phyloP scores from a whole-genome alignment of 208 protist species.

The Blastocrithidia nonstop region DNA sequence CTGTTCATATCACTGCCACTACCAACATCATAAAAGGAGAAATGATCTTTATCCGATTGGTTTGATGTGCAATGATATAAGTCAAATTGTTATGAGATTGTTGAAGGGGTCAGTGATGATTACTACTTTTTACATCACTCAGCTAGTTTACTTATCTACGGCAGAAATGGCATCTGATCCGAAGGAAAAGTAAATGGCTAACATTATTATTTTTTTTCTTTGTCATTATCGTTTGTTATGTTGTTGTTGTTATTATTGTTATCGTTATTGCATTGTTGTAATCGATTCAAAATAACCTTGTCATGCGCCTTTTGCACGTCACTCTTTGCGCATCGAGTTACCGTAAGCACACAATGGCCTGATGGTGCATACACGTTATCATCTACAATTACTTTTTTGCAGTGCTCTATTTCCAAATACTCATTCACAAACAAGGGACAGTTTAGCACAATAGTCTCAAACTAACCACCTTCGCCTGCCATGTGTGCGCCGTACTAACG shows the following conservation, averaged over 20 bases:
- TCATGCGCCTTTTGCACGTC: conserved; percentile 14
- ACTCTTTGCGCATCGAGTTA: conserved; percentile 24
- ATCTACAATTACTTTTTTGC: conserved; percentile 56
- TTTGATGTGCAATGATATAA: no score
- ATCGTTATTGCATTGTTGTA: conserved; percentile 10
- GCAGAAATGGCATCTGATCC: conserved; percentile 10
- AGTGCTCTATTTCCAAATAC: conserved; percentile 14
- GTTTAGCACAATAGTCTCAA: conserved; percentile 97
- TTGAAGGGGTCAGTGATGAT: no score
- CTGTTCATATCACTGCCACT: no score
- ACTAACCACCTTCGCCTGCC: conserved; percentile 99
- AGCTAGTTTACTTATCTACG: no score
- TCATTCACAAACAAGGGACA: conserved; percentile 80
- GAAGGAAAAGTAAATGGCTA: conserved; percentile 11
- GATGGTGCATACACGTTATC: conserved; percentile 65
- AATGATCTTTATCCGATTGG: no score
- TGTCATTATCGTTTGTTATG: background rate
- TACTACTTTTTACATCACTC: no score
- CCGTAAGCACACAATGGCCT: conserved; percentile 34
- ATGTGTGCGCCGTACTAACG: conserved; percentile 72
- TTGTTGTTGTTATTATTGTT: conserved; percentile 22
- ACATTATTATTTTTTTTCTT: background rate
- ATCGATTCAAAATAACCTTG: conserved; percentile 10
- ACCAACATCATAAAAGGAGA: no score
- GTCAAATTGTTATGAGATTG: no score